Base-by-base conservation (phyloP, 2,329 filamentous ascomycete species). In the Ascomycota sp. region DNA sequence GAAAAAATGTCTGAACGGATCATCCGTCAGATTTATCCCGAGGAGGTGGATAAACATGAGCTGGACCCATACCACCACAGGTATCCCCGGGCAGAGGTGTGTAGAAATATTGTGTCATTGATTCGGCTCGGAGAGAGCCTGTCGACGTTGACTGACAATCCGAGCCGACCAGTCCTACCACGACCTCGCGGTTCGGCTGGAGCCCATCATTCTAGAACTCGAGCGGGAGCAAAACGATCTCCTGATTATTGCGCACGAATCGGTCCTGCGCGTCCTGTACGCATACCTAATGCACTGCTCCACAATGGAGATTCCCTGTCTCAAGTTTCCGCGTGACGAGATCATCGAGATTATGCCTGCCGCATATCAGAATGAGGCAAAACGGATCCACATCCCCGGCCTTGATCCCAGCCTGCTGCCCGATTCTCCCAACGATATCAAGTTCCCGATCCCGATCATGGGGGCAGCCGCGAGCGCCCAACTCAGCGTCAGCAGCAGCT, bases 311-410 rank as follows among this genome's bases (percentile, higher is more conserved):
- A 98, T 98, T 37, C 89, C 89, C 4, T 77, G 75, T 41, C 69
- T 98, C 36, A 79, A 82, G 40, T 98, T 98, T 45, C 89, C 89
- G 4, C 78, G 89, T 26, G 77, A 98, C 47, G 83, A 98, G 50
- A 95, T 98, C 46, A 93, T 98, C 40, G 89, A 98, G 61, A 94
- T 98, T 47, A 91, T 95, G 34, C 91, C 89, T 3, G 85, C 86
- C 12, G 86, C 82, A 21, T 98, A 98, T 55, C 89, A 94, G 57
- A 98, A 98, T 47, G 78, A 89, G 51, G 81, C 86, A 13, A 89
- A 81, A 50, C 74, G 83, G 33, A 83, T 98, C 43, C 74, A 78
- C 42, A 92, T 98, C 37, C 77, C 80, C 5, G 65, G 65, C 4
- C 51, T 71, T 19, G 63, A 71, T 34, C 62, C 67, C 9, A 63